Evolutionary conservation across 2,329 filamentous ascomycete species (phyloP), one percentile per base, ranked within the genome.

Genomic region (Colletotrichum scovillei): DNA sequence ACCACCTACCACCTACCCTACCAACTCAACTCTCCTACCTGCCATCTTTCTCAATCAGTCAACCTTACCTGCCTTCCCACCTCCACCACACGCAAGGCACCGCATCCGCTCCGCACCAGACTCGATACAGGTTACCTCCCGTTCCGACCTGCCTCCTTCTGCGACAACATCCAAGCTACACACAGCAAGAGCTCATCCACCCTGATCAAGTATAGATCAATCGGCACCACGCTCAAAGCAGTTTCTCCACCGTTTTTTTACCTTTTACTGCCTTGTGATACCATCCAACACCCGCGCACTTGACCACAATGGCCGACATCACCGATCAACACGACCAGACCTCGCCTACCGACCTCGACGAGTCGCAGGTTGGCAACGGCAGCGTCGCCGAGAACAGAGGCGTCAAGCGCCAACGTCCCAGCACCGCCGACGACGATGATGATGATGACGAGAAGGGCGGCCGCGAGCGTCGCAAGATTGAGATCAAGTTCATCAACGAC

Each of bases 401-500:
- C 83, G 90, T 95, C 85, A 98, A 98, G 90, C 95, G 96, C 79
- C 91, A 90, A 84, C 94, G 97, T 82, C 92, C 94, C 76, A 92
- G 93, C 78, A 90, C 92, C 66, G 92, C 92, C 80, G 96, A 98
- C 82, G 97, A 98, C 82, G 97, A 98, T 78, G 96, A 98, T 77
- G 97, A 98, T 77, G 95, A 98, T 79, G 95, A 98, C 79, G 96
- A 98, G 85, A 98, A 98, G 91, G 95, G 95, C 76, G 95, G 95
- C 81, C 95, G 97, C 85, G 97, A 98, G 90, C 93, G 97, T 82
- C 92, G 97, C 87, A 99, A 99, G 93, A 99, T 99, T 81, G 97
- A 99, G 86, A 99, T 99, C 88, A 99, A 99, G 90, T 99, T 99
- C 88, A 99, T 99, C 85, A 96, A 95, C 86, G 97, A 99, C 87